Base-by-base conservation (phyloP, 2,329 filamentous ascomycete species). In the Venturia carpophila region DNA sequence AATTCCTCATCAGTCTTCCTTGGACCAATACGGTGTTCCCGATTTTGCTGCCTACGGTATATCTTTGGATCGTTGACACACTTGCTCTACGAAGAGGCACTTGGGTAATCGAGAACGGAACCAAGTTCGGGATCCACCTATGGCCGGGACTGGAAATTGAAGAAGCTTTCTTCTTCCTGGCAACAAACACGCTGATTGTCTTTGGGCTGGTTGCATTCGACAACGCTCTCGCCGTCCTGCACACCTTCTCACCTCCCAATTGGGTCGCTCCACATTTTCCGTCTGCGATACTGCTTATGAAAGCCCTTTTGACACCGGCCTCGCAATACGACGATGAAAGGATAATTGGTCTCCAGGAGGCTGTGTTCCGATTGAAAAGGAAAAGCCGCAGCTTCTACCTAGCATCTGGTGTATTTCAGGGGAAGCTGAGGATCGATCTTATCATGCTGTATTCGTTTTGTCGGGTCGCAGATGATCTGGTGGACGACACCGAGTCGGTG, bases 321-420 rank as follows among this genome's bases (percentile, higher is more conserved):
- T 74, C 73, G 0, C 74, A 75, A 17, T 88, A 87, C 69, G 82
- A 89, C 66, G 79, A 82, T 62, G 75, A 79, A 17, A 82, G 86
- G 5, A 79, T 90, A 17, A 68, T 74, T 2, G 86, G 84, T 0
- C 77, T 90, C 7, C 74, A 79, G 39, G 83, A 88, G 67, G 85
- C 87, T 0, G 82, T 87, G 0, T 69, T 70, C 0, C 80, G 84
- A 7, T 75, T 91, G 9, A 76, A 80, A 62, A 79, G 78, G 64
- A 91, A 91, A 71, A 91, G 87, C 69, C 81, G 87, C 60, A 90
- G 87, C 69, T 91, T 91, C 72, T 90, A 89, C 68, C 77, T 91
- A 6, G 89, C 88, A 0, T 89, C 86, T 68, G 83, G 85, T 0
- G 83, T 85, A 0, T 91, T 92, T 68, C 80, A 84, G 47, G 87